Percentiles rank a stretch among this genome's conserved stretches.
These are phyloP conservation scores for Ettlia oleoabundans DNA, from an alignment of 139 green algal genomes.

Conservation along the genomic window DNA sequence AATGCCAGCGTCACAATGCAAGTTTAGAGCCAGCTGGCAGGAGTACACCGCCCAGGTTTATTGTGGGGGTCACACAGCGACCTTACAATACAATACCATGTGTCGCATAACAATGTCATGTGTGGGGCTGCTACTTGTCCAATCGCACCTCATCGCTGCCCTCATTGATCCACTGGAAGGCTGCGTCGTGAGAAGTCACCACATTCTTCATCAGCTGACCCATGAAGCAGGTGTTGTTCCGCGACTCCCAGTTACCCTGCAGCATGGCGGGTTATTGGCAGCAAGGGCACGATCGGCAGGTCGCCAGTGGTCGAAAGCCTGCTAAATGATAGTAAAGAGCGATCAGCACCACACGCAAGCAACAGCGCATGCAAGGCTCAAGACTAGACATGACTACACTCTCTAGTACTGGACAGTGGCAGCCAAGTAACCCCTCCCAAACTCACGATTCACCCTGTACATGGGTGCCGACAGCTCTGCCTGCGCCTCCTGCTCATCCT, in stretches of 20 bases:
- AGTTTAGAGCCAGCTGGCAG: too few species aligned
- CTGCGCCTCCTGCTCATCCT: not conserved
- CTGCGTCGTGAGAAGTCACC: not conserved
- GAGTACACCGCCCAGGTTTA: too few species aligned
- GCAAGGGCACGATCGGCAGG: not conserved
- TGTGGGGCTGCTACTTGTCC: not conserved
- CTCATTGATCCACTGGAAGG: constrained; percentile 4
- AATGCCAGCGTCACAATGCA: too few species aligned
- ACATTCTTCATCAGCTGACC: not conserved
- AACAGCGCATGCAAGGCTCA: not conserved
- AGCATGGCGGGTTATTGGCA: too few species aligned
- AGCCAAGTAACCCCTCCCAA: too few species aligned
- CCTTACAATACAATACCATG: not conserved
- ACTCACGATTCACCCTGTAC: constrained; percentile 5
- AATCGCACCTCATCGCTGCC: not conserved
- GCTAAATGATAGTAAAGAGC: not conserved
- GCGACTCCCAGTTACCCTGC: not conserved
- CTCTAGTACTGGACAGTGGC: not conserved
- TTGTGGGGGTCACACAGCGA: not conserved
- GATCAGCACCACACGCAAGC: too few species aligned
- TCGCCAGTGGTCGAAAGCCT: not conserved
- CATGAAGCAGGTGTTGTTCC: not conserved
- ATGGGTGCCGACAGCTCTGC: not conserved
- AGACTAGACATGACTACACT: not conserved
- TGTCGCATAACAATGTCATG: not conserved